Base-by-base conservation (phyloP, 202 grass and related monocot genomes). In the Setaria italica region DNA sequence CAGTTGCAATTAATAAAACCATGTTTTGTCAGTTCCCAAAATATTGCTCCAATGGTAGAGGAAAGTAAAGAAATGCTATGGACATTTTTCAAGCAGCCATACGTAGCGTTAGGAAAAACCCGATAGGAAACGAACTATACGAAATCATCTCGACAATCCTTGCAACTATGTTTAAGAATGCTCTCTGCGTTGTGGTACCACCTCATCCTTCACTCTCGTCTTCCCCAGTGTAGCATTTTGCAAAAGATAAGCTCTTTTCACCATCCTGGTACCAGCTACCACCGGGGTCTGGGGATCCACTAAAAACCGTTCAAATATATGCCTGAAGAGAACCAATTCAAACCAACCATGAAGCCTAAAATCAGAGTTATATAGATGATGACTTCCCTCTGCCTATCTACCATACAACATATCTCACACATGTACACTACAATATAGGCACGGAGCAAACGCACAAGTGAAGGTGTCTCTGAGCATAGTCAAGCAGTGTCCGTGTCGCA, bases 351-450 rank as follows among this genome's bases (percentile, higher is more conserved):
- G 9, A 73, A 63, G 33, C 86, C 86, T 88, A 88, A 82, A 74
- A 51, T 83, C 50, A 63, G 54, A 77, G 42, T 32, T 50, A 14
- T 32, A 39, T 43, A 54, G 34, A 83, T 63, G 33, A 77, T 29
- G 33, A 8, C 17, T 58, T 54, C 13, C 50, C 46, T 11, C 25
- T 83, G 62, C 56, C 86, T 84, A 84, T 45, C 80, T 82, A 77
- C 42, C 46, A 49, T 72, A 70, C 71, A 85, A 39, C 62, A 89
- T 77, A 55, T 25, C 35, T 64, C 35, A 85, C 60, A 76, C 63
- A 85, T 71, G 46, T 79, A 79, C 67, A 67, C 78, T 60, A 73
- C 67, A 84, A 66, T 82, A 77, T 17, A 89, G 11, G 43, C 53
- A 80, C 29, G 75, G 11, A 90, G 35, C 67, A 83, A 47, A 78